Base-by-base conservation (phyloP, 768 basidiomycete species). In the Termitomyces sp. region DNA sequence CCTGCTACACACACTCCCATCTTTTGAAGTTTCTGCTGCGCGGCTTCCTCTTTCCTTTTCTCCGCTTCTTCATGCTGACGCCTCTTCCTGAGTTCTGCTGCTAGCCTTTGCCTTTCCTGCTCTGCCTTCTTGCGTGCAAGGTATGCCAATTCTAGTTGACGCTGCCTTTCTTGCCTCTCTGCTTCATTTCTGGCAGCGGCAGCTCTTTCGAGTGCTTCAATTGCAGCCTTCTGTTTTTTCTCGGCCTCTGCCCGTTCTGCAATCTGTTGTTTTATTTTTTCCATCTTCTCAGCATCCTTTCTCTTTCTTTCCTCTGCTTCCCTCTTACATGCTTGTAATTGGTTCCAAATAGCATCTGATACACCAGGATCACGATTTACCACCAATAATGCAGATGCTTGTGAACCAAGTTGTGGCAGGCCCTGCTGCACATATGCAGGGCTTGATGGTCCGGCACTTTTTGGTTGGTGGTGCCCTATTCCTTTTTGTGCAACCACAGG, bases 351-450 rank as follows among this genome's bases (percentile, higher is more conserved):
- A 1, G 65, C 66, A 66, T 88, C 82, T 0, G 76, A 64, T 5
- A 87, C 82, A 0, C 80, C 86, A 20, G 74, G 49, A 67, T 87
- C 86, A 26, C 82, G 77, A 28, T 33, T 16, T 16, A 5, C 26
- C 28, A 33, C 13, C 38, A 46, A 20, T 32, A 18, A 50, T 7
- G 7, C 18, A 32, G 4, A 32, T 50, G n/a, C 12, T 23, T 10
- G 18, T n/a, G 33, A 33, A 20, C 5, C 3, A 1, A 16, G 14
- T 14, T 28, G 26, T 14, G 46, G 46, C 26, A 47, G 46, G 13
- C 13, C 10, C 26, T 28, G 46, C 26, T 28, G 46, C 28, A 26
- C 23, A 47, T 47, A 14, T 16, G 13, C 46, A 47, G 46, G 46
- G 6, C 26, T 47, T 28, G 46, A 46, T 26, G 44, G 18, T 23